Percentiles rank a stretch among this genome's conserved stretches.
Conservation (phyloP, 2,329 filamentous ascomycete genomes). For the Leptographium radiaticola region DNA sequence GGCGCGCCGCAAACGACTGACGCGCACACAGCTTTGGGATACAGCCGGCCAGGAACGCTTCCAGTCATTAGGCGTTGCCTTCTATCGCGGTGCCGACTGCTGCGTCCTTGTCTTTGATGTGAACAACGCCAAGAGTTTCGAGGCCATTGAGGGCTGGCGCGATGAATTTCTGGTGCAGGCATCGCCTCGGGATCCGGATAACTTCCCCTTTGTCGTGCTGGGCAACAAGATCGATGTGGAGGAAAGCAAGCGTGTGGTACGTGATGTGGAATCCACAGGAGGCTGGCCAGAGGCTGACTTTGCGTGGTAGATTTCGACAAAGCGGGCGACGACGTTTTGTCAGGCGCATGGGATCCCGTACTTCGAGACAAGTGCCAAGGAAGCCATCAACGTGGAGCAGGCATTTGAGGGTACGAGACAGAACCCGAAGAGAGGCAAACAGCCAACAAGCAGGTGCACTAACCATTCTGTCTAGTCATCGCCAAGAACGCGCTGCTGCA, state of each 20-base stretch:
- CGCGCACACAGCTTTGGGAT: conserved; percentile 70
- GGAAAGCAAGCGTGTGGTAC: conserved; percentile 85
- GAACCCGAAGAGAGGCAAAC: background rate
- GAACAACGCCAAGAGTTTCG: conserved; percentile 98
- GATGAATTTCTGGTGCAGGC: conserved; percentile 98
- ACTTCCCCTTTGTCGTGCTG: conserved; percentile 94
- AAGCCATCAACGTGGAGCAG: conserved; percentile 93
- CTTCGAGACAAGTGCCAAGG: conserved; percentile 98
- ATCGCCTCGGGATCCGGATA: conserved; percentile 89
- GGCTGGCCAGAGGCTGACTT: background rate
- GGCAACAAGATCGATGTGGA: conserved; percentile 99
- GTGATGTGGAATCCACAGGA: conserved; percentile 14
- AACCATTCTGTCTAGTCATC: conserved; percentile 51
- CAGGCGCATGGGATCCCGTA: conserved; percentile 96
- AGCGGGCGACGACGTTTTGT: conserved; percentile 94
- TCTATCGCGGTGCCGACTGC: conserved; percentile 95
- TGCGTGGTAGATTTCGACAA: conserved; percentile 62
- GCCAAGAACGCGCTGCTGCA: conserved; percentile 89
- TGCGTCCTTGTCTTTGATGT: conserved; percentile 97
- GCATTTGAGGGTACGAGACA: conserved; percentile 47
- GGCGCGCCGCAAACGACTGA: background rate
- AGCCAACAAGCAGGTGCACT: background rate
- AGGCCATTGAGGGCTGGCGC: conserved; percentile 94
- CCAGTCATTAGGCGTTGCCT: conserved; percentile 91
- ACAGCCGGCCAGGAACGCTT: conserved; percentile 96